Evolutionary conservation across 2,329 filamentous ascomycete species (phyloP).

Genomic region (Phoma sp.): DNA sequence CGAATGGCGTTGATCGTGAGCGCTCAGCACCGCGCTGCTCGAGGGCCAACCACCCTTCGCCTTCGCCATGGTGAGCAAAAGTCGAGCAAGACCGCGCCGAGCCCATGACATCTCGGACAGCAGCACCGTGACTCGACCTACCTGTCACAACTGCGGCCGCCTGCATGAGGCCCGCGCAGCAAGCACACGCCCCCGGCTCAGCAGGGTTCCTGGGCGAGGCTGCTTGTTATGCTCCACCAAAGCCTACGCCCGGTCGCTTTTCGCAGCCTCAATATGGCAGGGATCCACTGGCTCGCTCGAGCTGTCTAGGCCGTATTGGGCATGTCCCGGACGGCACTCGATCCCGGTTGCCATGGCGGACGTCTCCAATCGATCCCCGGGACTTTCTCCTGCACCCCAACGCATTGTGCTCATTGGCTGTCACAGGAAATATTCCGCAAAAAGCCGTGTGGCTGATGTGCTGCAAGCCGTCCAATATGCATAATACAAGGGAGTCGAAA

Average conservation of each 20-base stretch:
- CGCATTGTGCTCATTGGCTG: constrained; percentile 24
- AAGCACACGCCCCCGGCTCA: constrained; percentile 28
- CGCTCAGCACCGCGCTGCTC: not conserved
- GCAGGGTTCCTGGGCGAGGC: constrained; percentile 29
- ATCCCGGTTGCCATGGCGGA: constrained; percentile 32
- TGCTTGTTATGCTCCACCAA: constrained; percentile 21
- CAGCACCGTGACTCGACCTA: constrained; percentile 13
- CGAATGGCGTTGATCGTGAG: not conserved
- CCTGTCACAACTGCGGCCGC: constrained; percentile 23
- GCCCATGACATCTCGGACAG: constrained; percentile 9
- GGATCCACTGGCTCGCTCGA: constrained; percentile 22
- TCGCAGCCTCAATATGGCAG: constrained; percentile 24
- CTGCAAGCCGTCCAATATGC: constrained; percentile 23
- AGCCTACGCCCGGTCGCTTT: constrained; percentile 20
- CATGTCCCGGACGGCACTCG: constrained; percentile 26
- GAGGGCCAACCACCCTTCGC: not conserved
- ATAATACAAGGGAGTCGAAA: constrained; percentile 2
- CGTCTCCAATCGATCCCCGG: constrained; percentile 22
- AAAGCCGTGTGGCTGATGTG: constrained; percentile 22
- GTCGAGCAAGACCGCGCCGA: constrained; percentile 1
- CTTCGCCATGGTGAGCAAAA: not conserved
- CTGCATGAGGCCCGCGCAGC: constrained; percentile 33
- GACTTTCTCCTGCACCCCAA: constrained; percentile 14
- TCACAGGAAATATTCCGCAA: not conserved
- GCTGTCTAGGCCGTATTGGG: constrained; percentile 7